Conservation (phyloP, 1,284 basidiomycete genomes). For the Rugosomyces carneus region DNA sequence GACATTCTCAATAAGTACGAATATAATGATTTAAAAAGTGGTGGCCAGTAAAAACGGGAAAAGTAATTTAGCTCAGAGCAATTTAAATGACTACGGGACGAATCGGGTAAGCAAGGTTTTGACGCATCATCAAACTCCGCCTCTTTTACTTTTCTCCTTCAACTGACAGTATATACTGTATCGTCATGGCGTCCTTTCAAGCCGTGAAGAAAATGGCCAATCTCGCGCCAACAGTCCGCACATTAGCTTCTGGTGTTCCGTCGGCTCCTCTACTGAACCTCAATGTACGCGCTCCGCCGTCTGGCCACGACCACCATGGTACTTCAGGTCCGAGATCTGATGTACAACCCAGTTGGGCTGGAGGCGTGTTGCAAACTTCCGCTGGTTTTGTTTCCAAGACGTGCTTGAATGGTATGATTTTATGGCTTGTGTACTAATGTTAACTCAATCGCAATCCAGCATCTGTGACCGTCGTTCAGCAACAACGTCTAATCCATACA, state of each 20-base stretch:
- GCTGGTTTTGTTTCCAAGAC: slow-evolving; percentile 63
- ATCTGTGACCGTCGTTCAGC: slow-evolving; percentile 46
- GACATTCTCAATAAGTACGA: slow-evolving; percentile 29
- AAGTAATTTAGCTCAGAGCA: no score
- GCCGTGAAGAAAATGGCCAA: slow-evolving; percentile 77
- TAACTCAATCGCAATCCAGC: slow-evolving; percentile 26
- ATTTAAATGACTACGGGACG: slow-evolving; percentile 23
- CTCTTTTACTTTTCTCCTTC: slow-evolving; percentile 16
- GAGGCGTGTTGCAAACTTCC: slow-evolving; percentile 45
- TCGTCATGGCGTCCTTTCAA: slow-evolving; percentile 66
- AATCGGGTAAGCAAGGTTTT: slow-evolving; percentile 29
- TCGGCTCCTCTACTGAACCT: slow-evolving; percentile 65
- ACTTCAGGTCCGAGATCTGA: slow-evolving; percentile 57
- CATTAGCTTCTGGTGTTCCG: slow-evolving; percentile 71
- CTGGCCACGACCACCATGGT: slow-evolving; percentile 54
- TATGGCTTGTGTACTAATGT: background rate
- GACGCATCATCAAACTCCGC: slow-evolving; percentile 25
- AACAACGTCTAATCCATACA: slow-evolving; percentile 72
- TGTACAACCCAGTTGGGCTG: slow-evolving; percentile 59
- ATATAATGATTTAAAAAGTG: background rate
- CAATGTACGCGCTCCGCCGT: slow-evolving; percentile 54
- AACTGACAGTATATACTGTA: no score
- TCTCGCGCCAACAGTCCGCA: slow-evolving; percentile 76
- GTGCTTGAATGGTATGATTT: slow-evolving; percentile 65
- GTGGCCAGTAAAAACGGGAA: no score